phyloP scores from a whole-genome alignment of 495 filamentous ascomycete genomes.

The Trichoderma asperelloides region DNA sequence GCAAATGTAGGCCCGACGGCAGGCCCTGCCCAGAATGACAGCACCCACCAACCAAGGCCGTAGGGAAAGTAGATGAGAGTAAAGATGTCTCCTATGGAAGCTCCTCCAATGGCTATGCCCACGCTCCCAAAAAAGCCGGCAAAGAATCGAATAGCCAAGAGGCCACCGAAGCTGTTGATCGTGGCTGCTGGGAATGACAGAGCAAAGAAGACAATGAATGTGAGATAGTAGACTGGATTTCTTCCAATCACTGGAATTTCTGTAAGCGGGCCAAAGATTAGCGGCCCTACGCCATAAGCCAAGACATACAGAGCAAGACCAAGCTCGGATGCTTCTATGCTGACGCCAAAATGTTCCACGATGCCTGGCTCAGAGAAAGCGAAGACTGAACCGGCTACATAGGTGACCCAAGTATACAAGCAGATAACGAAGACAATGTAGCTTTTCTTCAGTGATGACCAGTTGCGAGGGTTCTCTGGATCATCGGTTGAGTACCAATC shows the following conservation, averaged over 20 bases:
- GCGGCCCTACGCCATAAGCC: not conserved
- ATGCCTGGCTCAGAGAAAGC: not conserved
- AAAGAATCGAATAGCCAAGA: not conserved
- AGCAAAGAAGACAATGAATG: not conserved
- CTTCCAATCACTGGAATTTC: not conserved
- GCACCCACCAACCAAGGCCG: conserved; percentile 3
- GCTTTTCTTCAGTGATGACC: not conserved
- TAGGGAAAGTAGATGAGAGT: conserved; percentile 1
- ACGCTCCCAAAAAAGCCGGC: conserved; percentile 2
- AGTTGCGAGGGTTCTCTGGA: not conserved
- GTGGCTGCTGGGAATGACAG: conserved; percentile 3
- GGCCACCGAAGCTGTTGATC: not conserved
- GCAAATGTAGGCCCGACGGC: not conserved
- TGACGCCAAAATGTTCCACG: not conserved
- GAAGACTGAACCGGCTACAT: not conserved
- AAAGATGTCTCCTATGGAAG: not conserved
- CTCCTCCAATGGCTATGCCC: not conserved
- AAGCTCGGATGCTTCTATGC: not conserved
- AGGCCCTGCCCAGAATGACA: conserved; percentile 1
- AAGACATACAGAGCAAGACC: not conserved
- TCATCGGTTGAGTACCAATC: not conserved
- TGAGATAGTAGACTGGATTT: not conserved
- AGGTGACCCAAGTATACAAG: not conserved
- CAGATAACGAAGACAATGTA: not conserved
- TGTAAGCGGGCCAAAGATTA: not conserved